Conservation (phyloP, 148 eudicot species). For the Arbutus unedo region DNA sequence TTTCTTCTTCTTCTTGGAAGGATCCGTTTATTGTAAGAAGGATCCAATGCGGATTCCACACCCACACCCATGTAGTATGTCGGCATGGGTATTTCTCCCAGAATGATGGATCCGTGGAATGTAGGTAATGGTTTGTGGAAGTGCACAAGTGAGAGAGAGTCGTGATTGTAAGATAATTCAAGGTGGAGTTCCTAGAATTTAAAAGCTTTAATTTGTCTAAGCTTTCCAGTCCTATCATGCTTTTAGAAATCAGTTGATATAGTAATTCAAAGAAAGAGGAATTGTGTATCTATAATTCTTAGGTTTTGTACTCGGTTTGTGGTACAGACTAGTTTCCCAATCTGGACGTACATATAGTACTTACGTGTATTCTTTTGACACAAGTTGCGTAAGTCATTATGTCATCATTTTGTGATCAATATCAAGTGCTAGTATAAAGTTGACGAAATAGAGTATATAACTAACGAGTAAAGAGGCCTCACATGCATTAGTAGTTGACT, state of each 20-base stretch:
- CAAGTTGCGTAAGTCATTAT: background rate
- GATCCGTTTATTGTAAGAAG: no score
- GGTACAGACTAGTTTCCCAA: background rate
- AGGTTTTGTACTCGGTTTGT: background rate
- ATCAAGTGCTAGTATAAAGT: background rate
- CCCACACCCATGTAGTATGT: no score
- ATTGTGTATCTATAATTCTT: background rate
- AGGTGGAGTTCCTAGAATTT: background rate
- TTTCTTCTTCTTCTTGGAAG: no score
- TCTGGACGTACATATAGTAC: background rate
- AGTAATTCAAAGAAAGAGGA: background rate
- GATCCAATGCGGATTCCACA: no score
- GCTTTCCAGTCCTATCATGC: background rate
- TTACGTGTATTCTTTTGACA: background rate
- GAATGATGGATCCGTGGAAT: no score
- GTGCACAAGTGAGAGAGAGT: no score
- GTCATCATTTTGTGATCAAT: background rate
- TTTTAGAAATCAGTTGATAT: background rate
- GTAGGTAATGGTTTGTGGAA: no score
- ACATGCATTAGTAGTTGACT: background rate
- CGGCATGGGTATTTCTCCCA: no score
- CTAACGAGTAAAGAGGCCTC: background rate
- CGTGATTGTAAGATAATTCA: no score
- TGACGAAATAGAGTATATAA: background rate
- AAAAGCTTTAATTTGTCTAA: background rate